Evolutionary conservation across 257 asterid species (phyloP).

Genomic region (Solanum lycopersicoides): DNA sequence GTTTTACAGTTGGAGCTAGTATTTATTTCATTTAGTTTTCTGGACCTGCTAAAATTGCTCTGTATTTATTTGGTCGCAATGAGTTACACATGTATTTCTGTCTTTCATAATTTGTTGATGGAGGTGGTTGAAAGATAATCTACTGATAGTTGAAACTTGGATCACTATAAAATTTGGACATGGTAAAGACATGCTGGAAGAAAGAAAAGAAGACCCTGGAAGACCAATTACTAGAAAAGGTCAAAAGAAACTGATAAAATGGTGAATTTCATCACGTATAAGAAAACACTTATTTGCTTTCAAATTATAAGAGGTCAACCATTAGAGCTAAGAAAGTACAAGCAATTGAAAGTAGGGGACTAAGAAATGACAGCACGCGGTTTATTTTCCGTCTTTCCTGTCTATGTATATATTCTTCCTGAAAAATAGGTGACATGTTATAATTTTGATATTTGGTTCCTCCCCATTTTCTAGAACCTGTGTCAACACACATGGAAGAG

Average conservation of each 20-base stretch:
- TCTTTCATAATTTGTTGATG: neutral
- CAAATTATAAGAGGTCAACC: neutral
- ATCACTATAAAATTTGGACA: neutral
- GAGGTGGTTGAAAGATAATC: neutral
- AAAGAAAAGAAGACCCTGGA: neutral
- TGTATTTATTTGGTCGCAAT: neutral
- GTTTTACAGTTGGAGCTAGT: neutral
- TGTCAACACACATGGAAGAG: constrained; percentile 79
- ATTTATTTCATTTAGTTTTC: neutral
- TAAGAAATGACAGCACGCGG: neutral
- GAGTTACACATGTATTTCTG: neutral
- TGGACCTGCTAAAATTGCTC: neutral
- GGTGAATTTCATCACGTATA: neutral
- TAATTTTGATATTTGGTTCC: neutral
- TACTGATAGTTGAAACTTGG: neutral
- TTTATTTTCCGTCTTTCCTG: neutral
- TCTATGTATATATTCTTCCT: neutral
- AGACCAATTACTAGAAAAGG: neutral
- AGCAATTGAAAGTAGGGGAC: neutral
- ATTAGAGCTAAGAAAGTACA: neutral
- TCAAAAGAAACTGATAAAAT: neutral
- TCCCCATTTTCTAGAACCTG: constrained; percentile 44
- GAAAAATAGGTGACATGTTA: neutral
- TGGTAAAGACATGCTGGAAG: neutral
- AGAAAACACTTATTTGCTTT: neutral